Conservation (phyloP, 1,284 basidiomycete genomes). For the Austropuccinia psidii region DNA sequence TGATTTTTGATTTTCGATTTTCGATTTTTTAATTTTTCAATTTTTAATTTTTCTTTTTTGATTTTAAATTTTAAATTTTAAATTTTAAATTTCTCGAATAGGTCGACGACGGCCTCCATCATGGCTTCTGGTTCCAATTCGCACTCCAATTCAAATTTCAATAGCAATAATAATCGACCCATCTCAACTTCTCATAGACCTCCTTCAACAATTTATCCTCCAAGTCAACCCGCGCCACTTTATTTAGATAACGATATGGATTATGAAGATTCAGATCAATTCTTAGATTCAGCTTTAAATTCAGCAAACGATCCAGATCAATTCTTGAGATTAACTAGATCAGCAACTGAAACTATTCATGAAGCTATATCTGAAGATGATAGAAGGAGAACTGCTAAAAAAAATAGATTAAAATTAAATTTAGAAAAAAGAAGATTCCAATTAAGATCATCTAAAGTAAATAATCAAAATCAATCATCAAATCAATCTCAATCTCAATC, state of each 20-base stretch:
- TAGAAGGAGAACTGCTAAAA: conserved; percentile 53
- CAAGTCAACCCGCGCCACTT: conserved; percentile 33
- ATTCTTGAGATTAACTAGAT: conserved; percentile 74
- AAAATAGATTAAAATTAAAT: conserved; percentile 49
- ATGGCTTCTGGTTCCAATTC: too few relatives aligned
- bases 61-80: too few relatives aligned
- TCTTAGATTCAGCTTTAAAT: conserved; percentile 7
- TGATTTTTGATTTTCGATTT: too few relatives aligned
- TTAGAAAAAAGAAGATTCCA: conserved; percentile 51
- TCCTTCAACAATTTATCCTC: conserved; percentile 27
- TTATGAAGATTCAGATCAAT: not conserved
- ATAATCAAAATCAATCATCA: conserved; percentile 63
- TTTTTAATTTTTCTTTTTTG: too few relatives aligned
- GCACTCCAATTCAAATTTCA: too few relatives aligned
- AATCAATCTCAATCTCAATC: conserved; percentile 42
- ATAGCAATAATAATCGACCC: too few relatives aligned
- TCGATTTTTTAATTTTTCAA: too few relatives aligned
- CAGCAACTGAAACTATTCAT: conserved; percentile 76
- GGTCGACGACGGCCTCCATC: too few relatives aligned
- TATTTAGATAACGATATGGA: conserved; percentile 26
- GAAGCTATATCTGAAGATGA: conserved; percentile 72
- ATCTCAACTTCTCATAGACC: conserved; percentile 1
- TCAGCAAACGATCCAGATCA: conserved; percentile 61
- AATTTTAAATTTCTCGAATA: too few relatives aligned
- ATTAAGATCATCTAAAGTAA: conserved; percentile 43